Evolutionary conservation across 495 filamentous ascomycete genomes (phyloP).

Genomic region (Penicillium waksmanii): DNA sequence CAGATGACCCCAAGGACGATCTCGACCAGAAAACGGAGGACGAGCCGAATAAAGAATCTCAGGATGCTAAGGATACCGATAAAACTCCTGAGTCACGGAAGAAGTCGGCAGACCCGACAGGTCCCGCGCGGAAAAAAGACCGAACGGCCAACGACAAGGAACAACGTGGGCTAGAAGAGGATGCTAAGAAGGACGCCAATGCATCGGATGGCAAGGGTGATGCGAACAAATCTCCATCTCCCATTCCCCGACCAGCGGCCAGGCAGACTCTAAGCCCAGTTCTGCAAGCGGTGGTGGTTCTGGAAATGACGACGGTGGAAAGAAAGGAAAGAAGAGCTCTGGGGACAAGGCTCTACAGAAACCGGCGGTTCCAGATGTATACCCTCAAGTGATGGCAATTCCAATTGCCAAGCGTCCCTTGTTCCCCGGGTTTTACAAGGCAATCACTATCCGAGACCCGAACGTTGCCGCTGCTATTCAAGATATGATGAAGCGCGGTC

Average conservation of each 20-base stretch:
- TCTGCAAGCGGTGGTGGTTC: conserved; percentile 50
- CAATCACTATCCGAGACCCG: conserved; percentile 90
- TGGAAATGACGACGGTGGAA: conserved; percentile 55
- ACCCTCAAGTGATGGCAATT: conserved; percentile 98
- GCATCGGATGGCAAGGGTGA: conserved; percentile 45
- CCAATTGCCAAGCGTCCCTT: conserved; percentile 95
- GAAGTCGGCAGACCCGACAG: conserved; percentile 40
- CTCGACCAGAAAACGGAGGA: conserved; percentile 37
- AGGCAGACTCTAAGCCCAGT: conserved; percentile 51
- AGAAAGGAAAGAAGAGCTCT: conserved; percentile 65
- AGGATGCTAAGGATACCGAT: conserved; percentile 40
- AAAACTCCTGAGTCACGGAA: conserved; percentile 36
- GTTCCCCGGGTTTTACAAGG: conserved; percentile 99
- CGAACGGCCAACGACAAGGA: conserved; percentile 42
- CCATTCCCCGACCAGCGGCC: conserved; percentile 47
- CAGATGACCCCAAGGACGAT: conserved; percentile 44
- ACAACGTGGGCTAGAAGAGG: conserved; percentile 44
- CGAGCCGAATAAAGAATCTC: conserved; percentile 28
- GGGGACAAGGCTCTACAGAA: conserved; percentile 80
- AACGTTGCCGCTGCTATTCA: conserved; percentile 87
- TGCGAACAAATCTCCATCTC: conserved; percentile 48
- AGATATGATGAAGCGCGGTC: conserved; percentile 96
- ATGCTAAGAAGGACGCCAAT: conserved; percentile 44
- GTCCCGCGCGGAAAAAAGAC: conserved; percentile 42
- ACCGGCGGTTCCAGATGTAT: conserved; percentile 87